Evolutionary conservation across 495 filamentous ascomycete genomes (phyloP).

Genomic region (Podospora anserina): DNA sequence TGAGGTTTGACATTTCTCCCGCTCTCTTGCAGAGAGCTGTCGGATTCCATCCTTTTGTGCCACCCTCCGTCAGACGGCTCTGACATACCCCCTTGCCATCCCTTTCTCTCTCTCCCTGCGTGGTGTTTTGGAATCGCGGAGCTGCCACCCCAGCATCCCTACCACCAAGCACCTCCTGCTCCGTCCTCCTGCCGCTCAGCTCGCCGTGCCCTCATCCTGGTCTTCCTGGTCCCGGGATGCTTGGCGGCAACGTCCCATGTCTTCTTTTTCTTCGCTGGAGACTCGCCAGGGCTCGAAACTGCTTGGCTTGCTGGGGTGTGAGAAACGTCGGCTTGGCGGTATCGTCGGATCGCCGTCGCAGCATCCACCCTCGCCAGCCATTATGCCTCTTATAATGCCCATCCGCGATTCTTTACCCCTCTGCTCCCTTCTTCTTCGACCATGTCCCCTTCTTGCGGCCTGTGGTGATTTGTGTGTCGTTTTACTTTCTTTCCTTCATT

Average conservation of each 20-base stretch:
- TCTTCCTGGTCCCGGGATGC: constrained; percentile 33
- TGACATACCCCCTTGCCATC: constrained; percentile 28
- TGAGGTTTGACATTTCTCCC: constrained; percentile 9
- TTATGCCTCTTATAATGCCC: constrained; percentile 27
- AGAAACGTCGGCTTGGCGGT: constrained; percentile 42
- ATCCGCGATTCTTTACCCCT: constrained; percentile 16
- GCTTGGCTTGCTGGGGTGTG: constrained; percentile 38
- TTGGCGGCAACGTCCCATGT: constrained; percentile 19
- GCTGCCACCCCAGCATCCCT: constrained; percentile 20
- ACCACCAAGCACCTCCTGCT: constrained; percentile 32
- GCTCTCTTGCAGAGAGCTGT: background rate
- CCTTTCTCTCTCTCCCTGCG: constrained; percentile 24
- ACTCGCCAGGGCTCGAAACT: constrained; percentile 27
- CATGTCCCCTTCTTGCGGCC: constrained; percentile 35
- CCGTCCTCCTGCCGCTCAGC: constrained; percentile 20
- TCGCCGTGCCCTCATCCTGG: constrained; percentile 18
- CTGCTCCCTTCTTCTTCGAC: constrained; percentile 25
- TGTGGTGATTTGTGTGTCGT: constrained; percentile 46
- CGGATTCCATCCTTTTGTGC: background rate
- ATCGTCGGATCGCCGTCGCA: constrained; percentile 28
- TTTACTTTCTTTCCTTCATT: constrained; percentile 39
- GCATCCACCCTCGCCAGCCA: constrained; percentile 23
- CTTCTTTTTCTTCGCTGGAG: constrained; percentile 7
- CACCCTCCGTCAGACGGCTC: constrained; percentile 19
- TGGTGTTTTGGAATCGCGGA: constrained; percentile 48